Evolutionary conservation across 2,329 filamentous ascomycete genomes (phyloP).

Genomic region (Alternaria infectoria): DNA sequence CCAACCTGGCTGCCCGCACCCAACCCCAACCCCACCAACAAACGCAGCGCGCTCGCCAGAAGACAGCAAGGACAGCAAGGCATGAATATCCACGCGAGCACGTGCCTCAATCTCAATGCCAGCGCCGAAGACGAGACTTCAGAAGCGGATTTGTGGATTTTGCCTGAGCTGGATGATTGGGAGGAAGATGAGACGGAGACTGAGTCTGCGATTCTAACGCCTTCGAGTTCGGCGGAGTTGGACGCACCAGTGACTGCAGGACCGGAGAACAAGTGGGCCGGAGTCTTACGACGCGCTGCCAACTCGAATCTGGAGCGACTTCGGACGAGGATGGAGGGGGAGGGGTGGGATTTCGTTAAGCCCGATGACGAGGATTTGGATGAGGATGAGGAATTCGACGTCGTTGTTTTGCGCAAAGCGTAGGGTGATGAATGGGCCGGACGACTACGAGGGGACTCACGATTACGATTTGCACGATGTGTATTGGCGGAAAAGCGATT

Average conservation of each 20-base stretch:
- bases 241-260: background rate
- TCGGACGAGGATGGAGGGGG: constrained; percentile 36
- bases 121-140: constrained; percentile 5
- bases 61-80: background rate
- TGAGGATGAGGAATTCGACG: constrained; percentile 41
- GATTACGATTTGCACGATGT: background rate
- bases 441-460: background rate
- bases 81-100: constrained; percentile 31
- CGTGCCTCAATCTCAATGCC: constrained; percentile 29
- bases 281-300: constrained; percentile 33
- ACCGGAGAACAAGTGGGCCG: constrained; percentile 16
- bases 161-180: constrained; percentile 43
- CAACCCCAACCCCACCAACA: constrained; percentile 2
- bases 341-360: constrained; percentile 43
- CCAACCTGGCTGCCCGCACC: constrained; percentile 22
- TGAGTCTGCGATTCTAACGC: background rate
- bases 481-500: background rate
- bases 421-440: too few species aligned
- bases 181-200: constrained; percentile 16
- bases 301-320: constrained; percentile 37
- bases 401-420: constrained; percentile 23
- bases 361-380: too few species aligned
- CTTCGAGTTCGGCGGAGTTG: background rate
- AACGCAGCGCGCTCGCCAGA: constrained; percentile 8
- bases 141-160: constrained; percentile 40